A percentile compares a stretch with the other conserved stretches of the same genome.
phyloP scores from a whole-genome alignment of 805 yeast species.

The Clavispora vitiphila region DNA sequence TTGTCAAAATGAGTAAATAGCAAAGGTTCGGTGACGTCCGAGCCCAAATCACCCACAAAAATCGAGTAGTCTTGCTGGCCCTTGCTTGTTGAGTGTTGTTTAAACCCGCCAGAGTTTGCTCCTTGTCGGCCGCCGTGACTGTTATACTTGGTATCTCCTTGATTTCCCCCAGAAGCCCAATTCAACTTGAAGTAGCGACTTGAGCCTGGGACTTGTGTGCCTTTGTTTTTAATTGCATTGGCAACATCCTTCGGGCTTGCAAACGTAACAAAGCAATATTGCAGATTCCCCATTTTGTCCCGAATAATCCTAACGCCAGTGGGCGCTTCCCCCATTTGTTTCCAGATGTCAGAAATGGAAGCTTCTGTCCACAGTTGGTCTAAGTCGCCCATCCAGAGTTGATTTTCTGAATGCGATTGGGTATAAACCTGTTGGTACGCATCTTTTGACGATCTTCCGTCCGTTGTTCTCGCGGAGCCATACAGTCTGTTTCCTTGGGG shows the following conservation, averaged over 20 bases:
- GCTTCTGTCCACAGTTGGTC: slow-evolving; percentile 82
- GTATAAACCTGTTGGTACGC: slow-evolving; percentile 13
- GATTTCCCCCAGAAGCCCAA: slow-evolving; percentile 65
- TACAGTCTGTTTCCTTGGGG: neutral
- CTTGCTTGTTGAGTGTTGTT: neutral
- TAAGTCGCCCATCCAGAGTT: slow-evolving; percentile 86
- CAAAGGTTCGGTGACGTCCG: slow-evolving; percentile 63
- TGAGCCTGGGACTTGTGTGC: slow-evolving; percentile 64
- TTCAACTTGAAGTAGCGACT: slow-evolving; percentile 58
- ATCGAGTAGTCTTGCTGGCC: slow-evolving; percentile 49
- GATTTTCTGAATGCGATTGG: slow-evolving; percentile 21
- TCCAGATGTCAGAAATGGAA: slow-evolving; percentile 65
- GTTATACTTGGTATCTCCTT: neutral
- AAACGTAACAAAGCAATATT: slow-evolving; percentile 79
- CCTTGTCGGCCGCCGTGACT: neutral
- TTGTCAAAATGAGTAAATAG: slow-evolving; percentile 63
- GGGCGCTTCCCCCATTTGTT: slow-evolving; percentile 58
- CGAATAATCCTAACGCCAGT: slow-evolving; percentile 61
- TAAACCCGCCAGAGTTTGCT: neutral
- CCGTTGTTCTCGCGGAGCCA: neutral
- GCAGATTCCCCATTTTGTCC: slow-evolving; percentile 45
- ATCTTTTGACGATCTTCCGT: neutral
- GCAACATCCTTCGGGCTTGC: slow-evolving; percentile 55
- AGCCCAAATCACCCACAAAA: slow-evolving; percentile 81
- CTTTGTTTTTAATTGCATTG: slow-evolving; percentile 63